phyloP scores from a whole-genome alignment of 345 rosid species.

The Capsella bursapastoris region DNA sequence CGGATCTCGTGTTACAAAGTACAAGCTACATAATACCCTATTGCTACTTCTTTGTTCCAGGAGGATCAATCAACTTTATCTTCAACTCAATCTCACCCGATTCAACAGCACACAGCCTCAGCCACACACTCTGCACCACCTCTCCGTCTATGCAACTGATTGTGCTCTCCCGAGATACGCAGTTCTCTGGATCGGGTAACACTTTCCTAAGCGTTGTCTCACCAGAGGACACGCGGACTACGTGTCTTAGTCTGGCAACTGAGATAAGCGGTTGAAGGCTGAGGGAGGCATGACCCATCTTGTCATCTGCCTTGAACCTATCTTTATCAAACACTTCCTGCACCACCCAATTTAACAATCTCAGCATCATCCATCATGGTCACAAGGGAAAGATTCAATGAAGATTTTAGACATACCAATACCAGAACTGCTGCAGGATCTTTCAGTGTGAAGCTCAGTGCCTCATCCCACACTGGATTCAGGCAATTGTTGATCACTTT shows the following conservation, averaged over 20 bases:
- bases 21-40: conserved; percentile 15
- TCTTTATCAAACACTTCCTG: conserved; percentile 99
- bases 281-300: conserved; percentile 91
- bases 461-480: conserved; percentile 97
- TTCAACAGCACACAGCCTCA: conserved; percentile 79
- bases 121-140: conserved; percentile 89
- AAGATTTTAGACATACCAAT: conserved; percentile 53
- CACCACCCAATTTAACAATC: conserved; percentile 19
- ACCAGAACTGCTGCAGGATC: conserved; percentile 70
- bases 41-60: conserved; percentile 35
- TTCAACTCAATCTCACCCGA: conserved; percentile 94
- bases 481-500: conserved; percentile 91
- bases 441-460: conserved; percentile 68
- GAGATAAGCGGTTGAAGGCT: conserved; percentile 89
- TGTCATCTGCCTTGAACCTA: conserved; percentile 95
- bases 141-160: conserved; percentile 74
- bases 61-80: conserved; percentile 63
- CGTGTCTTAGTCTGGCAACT: conserved; percentile 78
- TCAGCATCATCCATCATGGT: conserved; percentile 25
- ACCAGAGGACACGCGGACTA: conserved; percentile 67
- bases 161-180: conserved; percentile 79
- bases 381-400: conserved; percentile 3
- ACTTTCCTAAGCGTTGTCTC: conserved; percentile 80
- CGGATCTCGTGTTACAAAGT: neutral
- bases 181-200: conserved; percentile 77